Conservation (phyloP, 768 basidiomycete species). For the Suillus luteus region DNA sequence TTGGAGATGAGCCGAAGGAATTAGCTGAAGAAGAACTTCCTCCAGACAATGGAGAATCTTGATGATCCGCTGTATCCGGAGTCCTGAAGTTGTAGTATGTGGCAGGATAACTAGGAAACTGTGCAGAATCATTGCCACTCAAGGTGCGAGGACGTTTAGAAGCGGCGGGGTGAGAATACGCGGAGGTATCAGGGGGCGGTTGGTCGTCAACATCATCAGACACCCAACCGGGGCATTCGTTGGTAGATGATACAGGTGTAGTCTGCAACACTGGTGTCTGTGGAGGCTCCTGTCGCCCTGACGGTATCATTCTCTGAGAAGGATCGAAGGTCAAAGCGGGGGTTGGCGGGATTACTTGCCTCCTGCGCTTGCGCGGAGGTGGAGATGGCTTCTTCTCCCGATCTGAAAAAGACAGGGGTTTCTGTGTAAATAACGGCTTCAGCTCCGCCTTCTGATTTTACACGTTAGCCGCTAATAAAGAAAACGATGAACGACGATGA, state of each 20-base stretch:
- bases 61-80: background rate
- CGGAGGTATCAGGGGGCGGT: constrained; percentile 12
- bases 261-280: constrained; percentile 13
- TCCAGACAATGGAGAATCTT: constrained; percentile 6
- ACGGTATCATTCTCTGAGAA: constrained; percentile 20
- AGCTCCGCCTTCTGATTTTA: constrained; percentile 23
- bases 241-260: constrained; percentile 17
- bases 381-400: constrained; percentile 26
- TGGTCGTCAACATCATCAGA: constrained; percentile 17
- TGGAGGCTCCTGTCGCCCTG: constrained; percentile 23
- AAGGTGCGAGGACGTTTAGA: constrained; percentile 21
- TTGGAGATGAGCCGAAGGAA: constrained; percentile 2
- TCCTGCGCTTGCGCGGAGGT: constrained; percentile 28
- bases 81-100: background rate
- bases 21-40: background rate
- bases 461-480: constrained; percentile 12
- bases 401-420: constrained; percentile 24
- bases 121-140: background rate
- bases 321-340: constrained; percentile 26
- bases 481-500: background rate
- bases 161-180: constrained; percentile 13
- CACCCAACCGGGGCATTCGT: constrained; percentile 16
- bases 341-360: constrained; percentile 20
- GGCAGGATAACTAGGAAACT: background rate
- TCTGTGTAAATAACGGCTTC: constrained; percentile 22